These are phyloP conservation scores for Boletus mariae DNA, from an alignment of 1,284 basidiomycete genomes.

Conservation along the genomic window DNA sequence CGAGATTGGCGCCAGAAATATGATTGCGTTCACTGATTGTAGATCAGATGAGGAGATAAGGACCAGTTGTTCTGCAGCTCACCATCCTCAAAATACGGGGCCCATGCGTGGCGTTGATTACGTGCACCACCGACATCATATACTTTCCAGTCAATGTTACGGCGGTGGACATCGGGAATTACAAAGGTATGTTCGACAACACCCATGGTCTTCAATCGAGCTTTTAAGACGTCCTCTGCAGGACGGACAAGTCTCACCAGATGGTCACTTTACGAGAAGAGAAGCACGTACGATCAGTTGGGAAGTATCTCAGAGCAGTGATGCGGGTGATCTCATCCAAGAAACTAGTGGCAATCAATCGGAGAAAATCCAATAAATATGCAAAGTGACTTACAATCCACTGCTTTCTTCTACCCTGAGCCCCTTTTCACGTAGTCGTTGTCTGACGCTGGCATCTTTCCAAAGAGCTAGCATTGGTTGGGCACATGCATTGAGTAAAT, in stretches of 20 bases:
- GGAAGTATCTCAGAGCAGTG: slow-evolving; percentile 74
- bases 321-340: slow-evolving; percentile 75
- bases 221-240: slow-evolving; percentile 69
- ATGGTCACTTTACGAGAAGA: neutral
- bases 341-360: slow-evolving; percentile 47
- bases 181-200: slow-evolving; percentile 73
- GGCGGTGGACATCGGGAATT: slow-evolving; percentile 54
- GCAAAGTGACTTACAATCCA: slow-evolving; percentile 60
- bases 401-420: slow-evolving; percentile 74
- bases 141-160: slow-evolving; percentile 68
- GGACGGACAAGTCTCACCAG: slow-evolving; percentile 1
- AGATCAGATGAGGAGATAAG: slow-evolving; percentile 4
- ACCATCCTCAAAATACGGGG: slow-evolving; percentile 81
- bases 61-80: slow-evolving; percentile 18
- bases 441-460: slow-evolving; percentile 60
- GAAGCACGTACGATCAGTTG: slow-evolving; percentile 62
- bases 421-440: slow-evolving; percentile 57
- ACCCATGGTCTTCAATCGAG: slow-evolving; percentile 70
- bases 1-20: slow-evolving; percentile 80
- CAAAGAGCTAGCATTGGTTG: slow-evolving; percentile 67
- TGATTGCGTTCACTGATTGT: slow-evolving; percentile 71
- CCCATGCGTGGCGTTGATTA: slow-evolving; percentile 77
- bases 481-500: slow-evolving; percentile 59
- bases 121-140: slow-evolving; percentile 79
- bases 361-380: slow-evolving; percentile 1